These are phyloP conservation scores for Hypoxylon lenormandii DNA, from an alignment of 495 filamentous ascomycete species.

Conservation along the genomic window DNA sequence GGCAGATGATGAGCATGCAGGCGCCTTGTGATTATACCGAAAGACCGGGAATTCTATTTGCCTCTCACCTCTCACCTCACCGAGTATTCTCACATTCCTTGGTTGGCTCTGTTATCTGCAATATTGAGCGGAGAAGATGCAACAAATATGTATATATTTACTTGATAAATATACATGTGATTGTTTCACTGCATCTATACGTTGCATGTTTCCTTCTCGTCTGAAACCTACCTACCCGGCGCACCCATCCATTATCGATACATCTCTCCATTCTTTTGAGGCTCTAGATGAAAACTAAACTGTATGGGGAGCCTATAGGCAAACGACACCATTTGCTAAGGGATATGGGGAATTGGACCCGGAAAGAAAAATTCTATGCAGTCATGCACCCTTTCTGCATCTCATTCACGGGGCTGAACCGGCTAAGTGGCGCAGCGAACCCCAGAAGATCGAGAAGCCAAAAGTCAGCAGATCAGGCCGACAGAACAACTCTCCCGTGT, in stretches of 20 bases:
- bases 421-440: constrained; percentile 27
- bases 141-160: neutral
- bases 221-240: constrained; percentile 12
- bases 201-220: neutral
- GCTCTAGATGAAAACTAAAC: constrained; percentile 3
- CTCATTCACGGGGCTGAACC: too few species aligned
- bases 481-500: neutral
- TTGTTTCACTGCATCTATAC: too few species aligned
- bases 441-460: neutral
- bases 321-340: constrained; percentile 19
- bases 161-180: neutral
- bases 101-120: neutral
- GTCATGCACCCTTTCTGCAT: constrained; percentile 21
- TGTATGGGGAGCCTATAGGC: constrained; percentile 1
- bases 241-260: constrained; percentile 8
- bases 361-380: constrained; percentile 30
- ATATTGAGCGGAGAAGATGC: constrained; percentile 3
- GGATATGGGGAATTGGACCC: constrained; percentile 18
- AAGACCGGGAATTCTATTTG: neutral
- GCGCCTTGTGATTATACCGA: neutral
- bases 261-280: neutral
- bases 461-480: constrained; percentile 25
- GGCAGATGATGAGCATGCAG: neutral
- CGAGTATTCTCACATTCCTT: constrained; percentile 6
- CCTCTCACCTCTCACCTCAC: too few species aligned